Evolutionary conservation across 768 basidiomycete genomes (phyloP).

Genomic region (Tephrocybe rancida): DNA sequence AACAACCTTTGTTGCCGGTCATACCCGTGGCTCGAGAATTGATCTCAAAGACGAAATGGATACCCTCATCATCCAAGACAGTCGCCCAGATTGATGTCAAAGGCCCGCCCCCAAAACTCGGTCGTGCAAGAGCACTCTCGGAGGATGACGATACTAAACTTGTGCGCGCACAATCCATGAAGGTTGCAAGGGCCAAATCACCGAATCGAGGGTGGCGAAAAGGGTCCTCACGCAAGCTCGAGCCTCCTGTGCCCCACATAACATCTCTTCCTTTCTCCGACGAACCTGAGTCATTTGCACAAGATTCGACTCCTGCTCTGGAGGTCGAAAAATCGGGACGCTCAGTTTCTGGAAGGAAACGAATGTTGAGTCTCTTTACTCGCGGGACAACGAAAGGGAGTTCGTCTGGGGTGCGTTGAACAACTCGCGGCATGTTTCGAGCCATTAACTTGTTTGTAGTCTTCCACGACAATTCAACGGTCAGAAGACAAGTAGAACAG

Average conservation of each 20-base stretch:
- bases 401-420: conserved; percentile 23
- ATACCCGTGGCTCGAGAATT: conserved; percentile 79
- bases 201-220: conserved; percentile 27
- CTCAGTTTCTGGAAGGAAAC: conserved; percentile 22
- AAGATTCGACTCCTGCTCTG: neutral
- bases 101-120: conserved; percentile 29
- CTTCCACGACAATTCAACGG: conserved; percentile 12
- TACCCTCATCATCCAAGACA: conserved; percentile 45
- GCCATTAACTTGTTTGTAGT: neutral
- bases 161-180: conserved; percentile 6
- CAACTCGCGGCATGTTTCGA: neutral
- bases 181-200: conserved; percentile 4
- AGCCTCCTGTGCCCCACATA: conserved; percentile 23
- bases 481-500: conserved; percentile 3
- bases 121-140: conserved; percentile 23
- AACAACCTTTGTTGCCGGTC: conserved; percentile 77
- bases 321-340: conserved; percentile 18
- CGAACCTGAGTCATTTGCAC: conserved; percentile 42
- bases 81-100: conserved; percentile 32
- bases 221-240: conserved; percentile 26
- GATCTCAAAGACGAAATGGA: conserved; percentile 76
- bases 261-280: conserved; percentile 35
- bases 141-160: conserved; percentile 17
- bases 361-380: conserved; percentile 35
- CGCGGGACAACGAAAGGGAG: conserved; percentile 21